A percentile compares a stretch with the other conserved stretches of the same genome.
phyloP scores from a whole-genome alignment of 345 rosid genomes.

The Reutealis trisperma region DNA sequence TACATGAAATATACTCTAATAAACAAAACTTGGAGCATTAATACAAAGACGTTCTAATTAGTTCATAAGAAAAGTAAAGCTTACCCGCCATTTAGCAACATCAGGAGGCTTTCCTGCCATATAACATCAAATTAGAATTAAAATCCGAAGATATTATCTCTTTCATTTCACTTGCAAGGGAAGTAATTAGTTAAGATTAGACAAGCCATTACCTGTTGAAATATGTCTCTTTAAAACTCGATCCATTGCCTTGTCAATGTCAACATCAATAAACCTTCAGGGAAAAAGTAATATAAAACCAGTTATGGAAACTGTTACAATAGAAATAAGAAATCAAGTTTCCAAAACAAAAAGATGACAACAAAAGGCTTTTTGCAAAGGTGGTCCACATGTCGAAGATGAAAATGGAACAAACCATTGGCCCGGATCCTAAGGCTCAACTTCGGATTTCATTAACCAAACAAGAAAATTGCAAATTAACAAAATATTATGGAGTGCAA shows the following conservation, averaged over 20 bases:
- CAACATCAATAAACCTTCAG: slow-evolving; percentile 75
- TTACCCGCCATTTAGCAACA: slow-evolving; percentile 84
- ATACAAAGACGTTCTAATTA: neutral
- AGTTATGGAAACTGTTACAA: slow-evolving; percentile 3
- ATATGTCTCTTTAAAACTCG: slow-evolving; percentile 77
- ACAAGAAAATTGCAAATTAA: too few relatives aligned
- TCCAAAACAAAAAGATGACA: neutral
- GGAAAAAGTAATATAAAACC: slow-evolving; percentile 18
- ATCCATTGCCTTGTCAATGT: slow-evolving; percentile 71
- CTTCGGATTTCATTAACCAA: too few relatives aligned
- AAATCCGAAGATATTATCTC: neutral
- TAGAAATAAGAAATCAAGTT: slow-evolving; percentile 1
- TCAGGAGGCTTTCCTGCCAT: slow-evolving; percentile 74
- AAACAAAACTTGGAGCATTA: neutral
- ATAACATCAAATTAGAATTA: slow-evolving; percentile 1
- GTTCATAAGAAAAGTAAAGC: neutral
- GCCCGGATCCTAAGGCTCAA: neutral
- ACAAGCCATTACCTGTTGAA: slow-evolving; percentile 54
- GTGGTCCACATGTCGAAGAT: neutral
- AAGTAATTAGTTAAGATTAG: neutral
- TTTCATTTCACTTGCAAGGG: neutral
- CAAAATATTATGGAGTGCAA: too few relatives aligned
- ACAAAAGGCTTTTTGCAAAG: neutral
- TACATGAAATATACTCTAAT: neutral
- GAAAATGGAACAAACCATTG: neutral